Evolutionary conservation across 306 rosid species (phyloP).

Genomic region (Lagenaria siceraria): DNA sequence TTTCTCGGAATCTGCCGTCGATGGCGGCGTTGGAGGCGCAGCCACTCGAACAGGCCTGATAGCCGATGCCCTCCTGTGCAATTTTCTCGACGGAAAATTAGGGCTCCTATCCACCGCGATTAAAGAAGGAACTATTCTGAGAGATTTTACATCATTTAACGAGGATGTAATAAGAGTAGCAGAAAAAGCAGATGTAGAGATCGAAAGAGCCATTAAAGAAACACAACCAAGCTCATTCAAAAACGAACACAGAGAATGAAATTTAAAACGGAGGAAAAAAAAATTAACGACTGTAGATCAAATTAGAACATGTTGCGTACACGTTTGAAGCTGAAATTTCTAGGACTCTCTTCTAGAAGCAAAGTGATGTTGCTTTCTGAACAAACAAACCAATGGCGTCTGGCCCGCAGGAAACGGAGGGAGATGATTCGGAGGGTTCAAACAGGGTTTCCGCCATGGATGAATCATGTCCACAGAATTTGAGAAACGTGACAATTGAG

Average conservation of each 20-base stretch:
- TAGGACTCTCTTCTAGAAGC: not conserved
- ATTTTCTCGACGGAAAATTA: constrained; percentile 1
- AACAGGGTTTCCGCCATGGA: not conserved
- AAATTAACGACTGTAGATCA: not conserved
- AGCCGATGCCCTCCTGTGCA: constrained; percentile 11
- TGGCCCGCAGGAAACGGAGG: not conserved
- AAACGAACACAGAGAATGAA: not conserved
- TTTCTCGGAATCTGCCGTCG: constrained; percentile 24
- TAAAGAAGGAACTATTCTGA: constrained; percentile 16
- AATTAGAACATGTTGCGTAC: constrained; percentile 4
- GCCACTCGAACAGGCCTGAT: constrained; percentile 41
- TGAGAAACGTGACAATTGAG: not conserved
- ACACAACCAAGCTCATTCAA: not conserved
- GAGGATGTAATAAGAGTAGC: constrained; percentile 30
- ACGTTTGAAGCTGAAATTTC: not conserved
- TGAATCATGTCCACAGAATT: not conserved
- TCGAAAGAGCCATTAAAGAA: constrained; percentile 41
- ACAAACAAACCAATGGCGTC: not conserved
- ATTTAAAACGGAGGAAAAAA: not conserved
- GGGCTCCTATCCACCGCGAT: constrained; percentile 11
- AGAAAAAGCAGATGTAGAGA: constrained; percentile 37
- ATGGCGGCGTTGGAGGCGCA: constrained; percentile 38
- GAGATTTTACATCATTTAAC: constrained; percentile 14
- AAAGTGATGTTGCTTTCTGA: not conserved
- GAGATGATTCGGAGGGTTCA: not conserved